Conservation (phyloP, 768 basidiomycete genomes). For the Gymnopilus dilepis region DNA sequence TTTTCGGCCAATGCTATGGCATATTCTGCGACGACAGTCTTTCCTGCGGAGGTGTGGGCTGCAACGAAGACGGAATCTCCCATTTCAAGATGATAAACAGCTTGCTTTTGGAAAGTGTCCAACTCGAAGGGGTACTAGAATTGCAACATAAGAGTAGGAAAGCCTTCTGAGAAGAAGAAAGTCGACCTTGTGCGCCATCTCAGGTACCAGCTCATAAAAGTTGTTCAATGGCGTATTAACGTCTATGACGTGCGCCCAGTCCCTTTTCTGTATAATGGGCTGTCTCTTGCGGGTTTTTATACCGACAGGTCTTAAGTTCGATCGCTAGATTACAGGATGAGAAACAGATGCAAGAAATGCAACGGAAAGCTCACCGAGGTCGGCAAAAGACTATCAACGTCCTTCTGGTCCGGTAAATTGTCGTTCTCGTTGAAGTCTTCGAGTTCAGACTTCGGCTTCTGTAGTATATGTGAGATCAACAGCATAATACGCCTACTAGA, state of each 20-base stretch:
- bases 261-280: conserved; percentile 72
- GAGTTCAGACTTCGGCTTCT: conserved; percentile 19
- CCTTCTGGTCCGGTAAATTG: conserved; percentile 18
- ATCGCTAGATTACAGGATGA: conserved; percentile 43
- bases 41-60: conserved; percentile 98
- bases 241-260: conserved; percentile 98
- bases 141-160: conserved; percentile 30
- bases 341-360: neutral
- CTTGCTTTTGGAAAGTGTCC: conserved; percentile 98
- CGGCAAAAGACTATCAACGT: conserved; percentile 80
- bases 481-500: neutral
- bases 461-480: neutral
- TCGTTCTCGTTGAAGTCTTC: conserved; percentile 23
- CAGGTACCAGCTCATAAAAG: conserved; percentile 91
- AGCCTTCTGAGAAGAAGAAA: neutral
- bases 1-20: conserved; percentile 96
- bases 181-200: conserved; percentile 91
- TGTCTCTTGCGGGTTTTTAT: conserved; percentile 46
- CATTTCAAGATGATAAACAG: conserved; percentile 95
- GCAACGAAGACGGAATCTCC: conserved; percentile 99
- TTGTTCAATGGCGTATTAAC: conserved; percentile 89
- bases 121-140: conserved; percentile 94
- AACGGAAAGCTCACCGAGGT: conserved; percentile 43
- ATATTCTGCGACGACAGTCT: conserved; percentile 99
- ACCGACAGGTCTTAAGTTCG: conserved; percentile 61